phyloP scores from a whole-genome alignment of 2,329 filamentous ascomycete species.

The Fusarium sp. region DNA sequence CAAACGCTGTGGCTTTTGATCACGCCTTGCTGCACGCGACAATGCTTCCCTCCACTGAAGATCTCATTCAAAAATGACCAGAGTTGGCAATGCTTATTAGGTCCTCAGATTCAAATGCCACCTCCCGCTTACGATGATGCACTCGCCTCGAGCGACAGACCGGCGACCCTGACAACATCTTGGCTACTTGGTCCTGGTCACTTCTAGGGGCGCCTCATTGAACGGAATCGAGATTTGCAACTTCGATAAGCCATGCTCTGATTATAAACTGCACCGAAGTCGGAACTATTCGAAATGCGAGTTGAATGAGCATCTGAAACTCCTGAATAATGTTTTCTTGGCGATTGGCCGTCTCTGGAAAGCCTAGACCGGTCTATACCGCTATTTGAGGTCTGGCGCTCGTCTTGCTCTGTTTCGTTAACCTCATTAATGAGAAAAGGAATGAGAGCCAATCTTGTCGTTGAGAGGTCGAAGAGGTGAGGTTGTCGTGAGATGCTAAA shows the following conservation, averaged over 20 bases:
- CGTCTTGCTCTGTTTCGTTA: accelerated
- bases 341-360: too few relatives aligned
- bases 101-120: neutral
- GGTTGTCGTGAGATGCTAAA: neutral
- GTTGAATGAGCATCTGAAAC: too few relatives aligned
- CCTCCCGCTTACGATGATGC: neutral
- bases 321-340: too few relatives aligned
- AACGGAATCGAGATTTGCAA: neutral
- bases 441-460: neutral
- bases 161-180: neutral
- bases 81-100: neutral
- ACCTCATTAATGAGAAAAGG: accelerated
- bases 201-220: neutral
- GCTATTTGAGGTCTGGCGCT: neutral
- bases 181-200: neutral
- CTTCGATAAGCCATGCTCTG: neutral
- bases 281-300: too few relatives aligned
- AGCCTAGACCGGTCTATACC: accelerated
- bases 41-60: too few relatives aligned
- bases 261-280: too few relatives aligned
- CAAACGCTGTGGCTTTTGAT: neutral
- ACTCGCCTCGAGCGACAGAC: neutral
- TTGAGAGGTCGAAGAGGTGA: neutral
- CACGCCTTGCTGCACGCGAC: neutral
- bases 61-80: neutral